A percentile compares a stretch with the other conserved stretches of the same genome.
Evolutionary conservation across 495 filamentous ascomycete species (phyloP).

Genomic region (Tetracladium setigerum): DNA sequence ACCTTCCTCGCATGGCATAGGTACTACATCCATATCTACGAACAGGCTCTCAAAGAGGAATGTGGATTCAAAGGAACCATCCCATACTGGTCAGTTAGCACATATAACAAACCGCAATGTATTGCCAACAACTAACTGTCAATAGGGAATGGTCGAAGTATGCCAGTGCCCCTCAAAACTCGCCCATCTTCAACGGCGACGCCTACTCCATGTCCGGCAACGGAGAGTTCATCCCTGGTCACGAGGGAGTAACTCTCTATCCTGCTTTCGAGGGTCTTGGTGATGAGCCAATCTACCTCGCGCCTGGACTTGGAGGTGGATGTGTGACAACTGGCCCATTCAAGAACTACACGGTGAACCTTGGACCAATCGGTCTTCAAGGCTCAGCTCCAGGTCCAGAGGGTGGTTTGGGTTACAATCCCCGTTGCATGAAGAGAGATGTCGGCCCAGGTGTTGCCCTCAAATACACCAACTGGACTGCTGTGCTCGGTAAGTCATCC

Average conservation of each 20-base stretch:
- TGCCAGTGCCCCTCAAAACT: slow-evolving; percentile 39
- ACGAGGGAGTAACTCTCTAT: slow-evolving; percentile 12
- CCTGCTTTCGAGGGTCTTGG: slow-evolving; percentile 10
- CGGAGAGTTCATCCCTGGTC: slow-evolving; percentile 35
- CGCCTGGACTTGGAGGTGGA: slow-evolving; percentile 54
- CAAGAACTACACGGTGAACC: slow-evolving; percentile 34
- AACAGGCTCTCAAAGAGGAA: slow-evolving; percentile 61
- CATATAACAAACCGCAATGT: no score
- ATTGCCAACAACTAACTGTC: not conserved
- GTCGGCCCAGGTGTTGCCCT: slow-evolving; percentile 34
- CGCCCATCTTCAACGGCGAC: slow-evolving; percentile 57
- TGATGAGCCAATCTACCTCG: slow-evolving; percentile 26
- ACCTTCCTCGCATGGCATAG: slow-evolving; percentile 68
- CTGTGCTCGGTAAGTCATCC: slow-evolving; percentile 31
- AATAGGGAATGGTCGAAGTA: slow-evolving; percentile 48
- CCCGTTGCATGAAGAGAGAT: slow-evolving; percentile 61
- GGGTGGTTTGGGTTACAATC: slow-evolving; percentile 37
- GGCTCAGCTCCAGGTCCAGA: slow-evolving; percentile 14
- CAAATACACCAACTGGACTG: slow-evolving; percentile 42
- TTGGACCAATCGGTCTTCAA: slow-evolving; percentile 41
- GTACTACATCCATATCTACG: slow-evolving; percentile 56
- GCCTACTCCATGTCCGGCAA: slow-evolving; percentile 55
- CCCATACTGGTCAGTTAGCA: slow-evolving; percentile 52
- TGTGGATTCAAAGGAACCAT: slow-evolving; percentile 56
- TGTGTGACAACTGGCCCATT: slow-evolving; percentile 58